Conservation (phyloP, 2,329 filamentous ascomycete genomes). For the Podosphaera aphanis region DNA sequence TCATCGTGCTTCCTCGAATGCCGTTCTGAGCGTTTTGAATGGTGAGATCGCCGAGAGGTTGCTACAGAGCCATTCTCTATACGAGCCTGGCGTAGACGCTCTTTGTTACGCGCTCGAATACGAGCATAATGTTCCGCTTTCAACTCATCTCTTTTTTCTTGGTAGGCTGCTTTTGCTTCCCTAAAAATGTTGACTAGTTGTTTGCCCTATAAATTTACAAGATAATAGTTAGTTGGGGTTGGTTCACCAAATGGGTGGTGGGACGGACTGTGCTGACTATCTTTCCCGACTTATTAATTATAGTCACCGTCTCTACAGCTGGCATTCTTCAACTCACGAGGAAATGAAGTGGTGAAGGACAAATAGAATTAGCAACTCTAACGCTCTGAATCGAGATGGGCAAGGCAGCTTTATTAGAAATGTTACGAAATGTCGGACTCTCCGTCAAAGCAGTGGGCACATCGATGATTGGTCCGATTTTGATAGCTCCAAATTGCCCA, state of each 20-base stretch:
- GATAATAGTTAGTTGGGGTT: constrained; percentile 1
- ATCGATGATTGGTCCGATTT: too few species aligned
- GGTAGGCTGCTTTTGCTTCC: constrained; percentile 71
- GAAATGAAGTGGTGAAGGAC: background rate
- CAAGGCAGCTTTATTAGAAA: too few species aligned
- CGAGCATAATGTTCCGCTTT: constrained; percentile 42
- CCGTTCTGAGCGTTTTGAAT: constrained; percentile 7
- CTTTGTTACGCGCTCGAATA: constrained; percentile 31
- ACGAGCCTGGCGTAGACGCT: constrained; percentile 25
- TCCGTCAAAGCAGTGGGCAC: too few species aligned
- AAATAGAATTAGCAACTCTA: too few species aligned
- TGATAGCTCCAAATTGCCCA: too few species aligned
- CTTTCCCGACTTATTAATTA: constrained; percentile 79
- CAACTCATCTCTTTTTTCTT: constrained; percentile 66
- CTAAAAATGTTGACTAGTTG: constrained; percentile 78
- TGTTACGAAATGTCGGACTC: too few species aligned
- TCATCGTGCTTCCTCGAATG: background rate
- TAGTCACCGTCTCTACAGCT: constrained; percentile 54
- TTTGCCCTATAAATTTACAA: constrained; percentile 41
- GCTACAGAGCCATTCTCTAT: constrained; percentile 19
- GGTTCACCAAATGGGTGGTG: constrained; percentile 3
- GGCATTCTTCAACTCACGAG: constrained; percentile 10
- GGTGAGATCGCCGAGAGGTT: constrained; percentile 16
- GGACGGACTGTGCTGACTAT: constrained; percentile 59
- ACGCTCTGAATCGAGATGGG: too few species aligned